Evolutionary conservation across 352 stramenopile species (phyloP).

Genomic region (Pythium phragmitis): DNA sequence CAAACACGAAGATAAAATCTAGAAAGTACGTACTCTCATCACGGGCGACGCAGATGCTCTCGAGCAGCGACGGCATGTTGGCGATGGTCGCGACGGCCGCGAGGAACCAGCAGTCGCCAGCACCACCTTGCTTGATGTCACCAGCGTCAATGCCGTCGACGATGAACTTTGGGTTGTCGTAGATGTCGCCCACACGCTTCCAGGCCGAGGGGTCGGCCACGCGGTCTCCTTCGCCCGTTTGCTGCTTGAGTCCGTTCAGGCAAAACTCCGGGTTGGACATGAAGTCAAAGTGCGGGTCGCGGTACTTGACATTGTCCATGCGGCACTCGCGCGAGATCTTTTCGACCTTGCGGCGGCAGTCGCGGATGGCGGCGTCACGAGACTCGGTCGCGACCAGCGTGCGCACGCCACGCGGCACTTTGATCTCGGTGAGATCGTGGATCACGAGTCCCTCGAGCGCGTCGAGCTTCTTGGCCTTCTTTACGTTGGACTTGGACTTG

Average conservation of each 20-base stretch:
- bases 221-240: too few relatives aligned
- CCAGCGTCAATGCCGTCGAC: conserved; percentile 47
- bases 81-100: conserved; percentile 66
- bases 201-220: too few relatives aligned
- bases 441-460: conserved; percentile 18
- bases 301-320: conserved; percentile 41
- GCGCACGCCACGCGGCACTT: conserved; percentile 27
- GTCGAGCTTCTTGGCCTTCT: conserved; percentile 11
- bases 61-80: conserved; percentile 63
- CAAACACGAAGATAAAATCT: conserved; percentile 13
- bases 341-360: conserved; percentile 38
- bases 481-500: conserved; percentile 9
- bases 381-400: conserved; percentile 33
- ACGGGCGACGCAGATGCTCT: conserved; percentile 53
- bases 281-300: conserved; percentile 44
- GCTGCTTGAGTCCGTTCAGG: too few relatives aligned
- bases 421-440: conserved; percentile 29
- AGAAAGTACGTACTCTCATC: conserved; percentile 22
- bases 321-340: conserved; percentile 20
- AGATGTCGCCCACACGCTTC: too few relatives aligned
- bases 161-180: too few relatives aligned
- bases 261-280: not conserved
- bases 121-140: conserved; percentile 61
- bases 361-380: conserved; percentile 32
- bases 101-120: conserved; percentile 53